These are phyloP conservation scores for Xylaria nigripes DNA, from an alignment of 495 filamentous ascomycete species.

Conservation along the genomic window DNA sequence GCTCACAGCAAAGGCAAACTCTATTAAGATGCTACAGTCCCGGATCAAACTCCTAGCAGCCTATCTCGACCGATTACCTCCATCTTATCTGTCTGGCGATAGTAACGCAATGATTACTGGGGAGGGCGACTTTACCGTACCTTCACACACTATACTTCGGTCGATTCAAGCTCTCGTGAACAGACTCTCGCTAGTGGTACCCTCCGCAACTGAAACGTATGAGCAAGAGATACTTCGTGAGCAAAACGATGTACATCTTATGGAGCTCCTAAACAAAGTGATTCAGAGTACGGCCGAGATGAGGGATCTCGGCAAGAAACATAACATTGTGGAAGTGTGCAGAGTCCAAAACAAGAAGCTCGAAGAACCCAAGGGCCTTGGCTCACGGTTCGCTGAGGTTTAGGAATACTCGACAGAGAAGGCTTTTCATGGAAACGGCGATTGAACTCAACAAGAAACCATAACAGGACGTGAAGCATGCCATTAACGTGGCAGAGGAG, in stretches of 20 bases:
- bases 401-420: no score
- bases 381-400: conserved; percentile 14
- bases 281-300: conserved; percentile 58
- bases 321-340: conserved; percentile 50
- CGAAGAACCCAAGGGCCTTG: conserved; percentile 3
- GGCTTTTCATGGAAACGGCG: no score
- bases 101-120: conserved; percentile 26
- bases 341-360: conserved; percentile 21
- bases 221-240: conserved; percentile 55
- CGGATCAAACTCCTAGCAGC: conserved; percentile 73
- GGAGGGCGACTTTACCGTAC: conserved; percentile 39
- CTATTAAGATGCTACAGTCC: conserved; percentile 80
- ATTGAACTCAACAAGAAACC: neutral
- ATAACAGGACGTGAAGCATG: neutral
- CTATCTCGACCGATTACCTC: conserved; percentile 69
- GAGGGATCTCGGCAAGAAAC: conserved; percentile 65
- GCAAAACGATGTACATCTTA: conserved; percentile 68
- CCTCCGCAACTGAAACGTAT: conserved; percentile 45
- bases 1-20: conserved; percentile 82
- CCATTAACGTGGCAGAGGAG: conserved; percentile 26
- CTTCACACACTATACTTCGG: conserved; percentile 54
- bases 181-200: conserved; percentile 52
- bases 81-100: conserved; percentile 46
- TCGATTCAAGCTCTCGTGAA: conserved; percentile 57
- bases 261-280: conserved; percentile 61